Percentiles rank a stretch among this genome's conserved stretches.
Conservation (phyloP, 305 asterid species). For the Euphrasia arctica region DNA sequence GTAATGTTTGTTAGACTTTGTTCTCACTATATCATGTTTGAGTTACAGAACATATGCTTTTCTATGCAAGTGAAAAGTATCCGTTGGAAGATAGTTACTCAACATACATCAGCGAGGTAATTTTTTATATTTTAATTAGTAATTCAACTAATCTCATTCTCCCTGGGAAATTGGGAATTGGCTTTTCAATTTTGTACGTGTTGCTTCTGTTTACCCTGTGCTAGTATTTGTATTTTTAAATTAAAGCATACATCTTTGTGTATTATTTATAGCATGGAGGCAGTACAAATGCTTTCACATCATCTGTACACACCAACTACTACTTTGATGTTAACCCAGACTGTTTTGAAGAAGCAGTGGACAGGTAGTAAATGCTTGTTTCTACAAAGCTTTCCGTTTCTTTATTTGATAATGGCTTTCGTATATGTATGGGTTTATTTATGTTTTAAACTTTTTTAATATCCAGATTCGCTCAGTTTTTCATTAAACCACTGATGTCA, state of each 20-base stretch:
- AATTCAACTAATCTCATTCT: constrained; percentile 9
- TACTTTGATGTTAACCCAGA: constrained; percentile 85
- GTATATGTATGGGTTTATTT: constrained; percentile 25
- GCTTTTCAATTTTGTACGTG: background rate
- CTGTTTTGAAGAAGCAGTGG: constrained; percentile 87
- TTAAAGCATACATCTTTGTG: constrained; percentile 1
- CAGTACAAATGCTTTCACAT: constrained; percentile 91
- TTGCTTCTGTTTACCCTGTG: constrained; percentile 9
- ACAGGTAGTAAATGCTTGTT: constrained; percentile 52
- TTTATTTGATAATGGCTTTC: constrained; percentile 13
- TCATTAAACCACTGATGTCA: constrained; percentile 92
- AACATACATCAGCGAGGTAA: constrained; percentile 79
- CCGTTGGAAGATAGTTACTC: constrained; percentile 94
- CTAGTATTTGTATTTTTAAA: constrained; percentile 15
- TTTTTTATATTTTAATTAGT: background rate
- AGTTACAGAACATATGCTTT: constrained; percentile 88
- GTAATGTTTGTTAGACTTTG: constrained; percentile 9
- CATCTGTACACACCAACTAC: constrained; percentile 82
- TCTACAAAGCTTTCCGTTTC: constrained; percentile 14
- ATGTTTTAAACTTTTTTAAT: constrained; percentile 21
- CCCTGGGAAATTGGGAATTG: constrained; percentile 10
- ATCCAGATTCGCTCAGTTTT: constrained; percentile 87
- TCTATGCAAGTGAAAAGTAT: constrained; percentile 95
- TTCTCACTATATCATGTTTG: constrained; percentile 17
- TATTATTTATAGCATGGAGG: constrained; percentile 73